phyloP scores from a whole-genome alignment of 2,329 filamentous ascomycete genomes.

The Arthrinium phaeospermum region DNA sequence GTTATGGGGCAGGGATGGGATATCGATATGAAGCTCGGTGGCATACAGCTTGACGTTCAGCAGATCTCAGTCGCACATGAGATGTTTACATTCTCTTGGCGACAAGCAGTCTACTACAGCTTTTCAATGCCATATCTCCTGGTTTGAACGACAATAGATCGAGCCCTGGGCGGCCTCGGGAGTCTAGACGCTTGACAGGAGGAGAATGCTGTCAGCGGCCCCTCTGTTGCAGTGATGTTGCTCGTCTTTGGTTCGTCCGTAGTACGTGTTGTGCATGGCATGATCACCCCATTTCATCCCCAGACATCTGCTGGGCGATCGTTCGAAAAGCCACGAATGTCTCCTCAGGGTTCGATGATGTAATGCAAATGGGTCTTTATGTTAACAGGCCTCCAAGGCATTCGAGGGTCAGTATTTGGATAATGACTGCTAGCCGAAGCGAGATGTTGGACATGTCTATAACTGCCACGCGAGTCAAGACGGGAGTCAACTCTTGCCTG shows the following conservation, averaged over 20 bases:
- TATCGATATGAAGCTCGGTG: neutral
- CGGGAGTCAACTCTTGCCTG: neutral
- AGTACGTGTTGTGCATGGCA: neutral
- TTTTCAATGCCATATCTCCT: neutral
- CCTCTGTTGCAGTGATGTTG: neutral
- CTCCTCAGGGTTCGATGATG: neutral
- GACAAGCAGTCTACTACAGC: neutral
- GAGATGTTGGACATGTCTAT: neutral
- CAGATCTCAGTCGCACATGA: neutral
- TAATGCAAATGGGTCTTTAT: neutral
- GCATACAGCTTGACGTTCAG: neutral
- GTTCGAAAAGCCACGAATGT: neutral
- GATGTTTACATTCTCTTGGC: neutral
- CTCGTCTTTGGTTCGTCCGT: neutral
- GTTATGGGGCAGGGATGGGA: neutral
- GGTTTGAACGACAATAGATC: neutral
- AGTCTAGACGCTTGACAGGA: neutral
- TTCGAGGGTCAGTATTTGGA: neutral
- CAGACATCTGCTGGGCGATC: neutral
- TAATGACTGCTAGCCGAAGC: neutral
- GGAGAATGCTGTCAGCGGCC: neutral
- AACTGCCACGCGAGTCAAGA: neutral
- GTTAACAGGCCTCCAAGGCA: neutral
- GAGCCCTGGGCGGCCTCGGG: neutral
- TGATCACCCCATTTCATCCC: neutral